A percentile compares a stretch with the other conserved stretches of the same genome.
Evolutionary conservation across 768 basidiomycete species (phyloP).

Genomic region (Mycena olivaceomarginata): DNA sequence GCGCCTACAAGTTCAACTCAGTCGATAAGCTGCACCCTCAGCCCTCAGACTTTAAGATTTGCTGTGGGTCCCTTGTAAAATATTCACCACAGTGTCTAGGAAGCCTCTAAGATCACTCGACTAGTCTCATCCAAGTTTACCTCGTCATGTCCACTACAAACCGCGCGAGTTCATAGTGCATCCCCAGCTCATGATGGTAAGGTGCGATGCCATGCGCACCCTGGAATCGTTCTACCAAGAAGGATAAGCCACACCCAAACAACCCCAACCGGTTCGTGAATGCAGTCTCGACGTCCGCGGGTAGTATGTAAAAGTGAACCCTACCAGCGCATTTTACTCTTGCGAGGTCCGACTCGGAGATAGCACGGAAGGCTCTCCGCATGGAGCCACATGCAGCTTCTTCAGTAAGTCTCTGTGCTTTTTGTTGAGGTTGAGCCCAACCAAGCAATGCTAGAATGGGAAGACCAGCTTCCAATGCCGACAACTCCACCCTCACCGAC

Average conservation of each 20-base stretch:
- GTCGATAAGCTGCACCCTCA: too few species aligned
- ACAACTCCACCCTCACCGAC: slow-evolving; percentile 6
- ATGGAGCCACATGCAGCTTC: slow-evolving; percentile 24
- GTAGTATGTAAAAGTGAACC: background rate
- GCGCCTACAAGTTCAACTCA: background rate
- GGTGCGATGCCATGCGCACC: slow-evolving; percentile 25
- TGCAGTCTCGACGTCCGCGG: background rate
- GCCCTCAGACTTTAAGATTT: too few species aligned
- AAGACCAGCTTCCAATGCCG: slow-evolving; percentile 26
- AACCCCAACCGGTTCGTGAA: slow-evolving; percentile 32
- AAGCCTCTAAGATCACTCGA: too few species aligned
- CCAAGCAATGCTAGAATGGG: slow-evolving; percentile 33
- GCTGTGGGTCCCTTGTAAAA: background rate
- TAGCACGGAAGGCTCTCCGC: background rate
- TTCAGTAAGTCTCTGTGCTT: slow-evolving; percentile 22
- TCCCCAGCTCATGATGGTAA: slow-evolving; percentile 24
- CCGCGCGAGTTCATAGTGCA: slow-evolving; percentile 6
- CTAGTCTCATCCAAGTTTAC: too few species aligned
- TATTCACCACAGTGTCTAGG: background rate
- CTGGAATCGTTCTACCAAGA: background rate
- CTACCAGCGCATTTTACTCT: slow-evolving; percentile 33
- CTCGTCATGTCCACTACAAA: background rate
- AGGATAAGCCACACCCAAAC: background rate
- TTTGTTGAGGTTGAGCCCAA: background rate
- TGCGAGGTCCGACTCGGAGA: background rate